These are phyloP conservation scores for Chiua sp. DNA, from an alignment of 1,284 basidiomycete genomes.

Conservation along the genomic window DNA sequence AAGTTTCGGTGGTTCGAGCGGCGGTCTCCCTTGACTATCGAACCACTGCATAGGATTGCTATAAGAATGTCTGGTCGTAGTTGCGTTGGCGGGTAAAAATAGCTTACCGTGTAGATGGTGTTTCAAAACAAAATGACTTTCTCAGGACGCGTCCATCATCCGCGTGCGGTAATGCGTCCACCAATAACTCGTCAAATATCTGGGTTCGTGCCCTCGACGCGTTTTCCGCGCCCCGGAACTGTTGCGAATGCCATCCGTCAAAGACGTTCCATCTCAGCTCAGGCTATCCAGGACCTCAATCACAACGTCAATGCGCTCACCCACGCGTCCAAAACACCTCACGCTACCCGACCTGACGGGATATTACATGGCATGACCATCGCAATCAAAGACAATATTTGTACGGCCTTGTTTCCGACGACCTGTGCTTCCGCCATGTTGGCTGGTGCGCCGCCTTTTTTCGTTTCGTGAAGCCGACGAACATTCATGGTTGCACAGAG, in stretches of 20 bases:
- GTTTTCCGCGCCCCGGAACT: background rate
- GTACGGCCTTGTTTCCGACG: constrained; percentile 69
- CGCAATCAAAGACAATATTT: constrained; percentile 90
- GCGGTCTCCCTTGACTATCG: too few relatives aligned
- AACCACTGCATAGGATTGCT: too few relatives aligned
- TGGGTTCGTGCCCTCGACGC: background rate
- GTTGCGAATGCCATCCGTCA: background rate
- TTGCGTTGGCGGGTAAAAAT: too few relatives aligned
- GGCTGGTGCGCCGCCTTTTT: constrained; percentile 47
- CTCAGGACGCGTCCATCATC: background rate
- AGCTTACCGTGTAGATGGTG: too few relatives aligned
- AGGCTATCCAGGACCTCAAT: constrained; percentile 13
- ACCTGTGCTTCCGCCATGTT: constrained; percentile 85
- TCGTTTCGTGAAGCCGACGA: background rate
- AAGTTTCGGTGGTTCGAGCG: too few relatives aligned
- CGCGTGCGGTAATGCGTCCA: too few relatives aligned
- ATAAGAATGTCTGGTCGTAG: too few relatives aligned
- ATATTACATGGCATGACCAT: constrained; percentile 52
- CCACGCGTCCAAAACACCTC: constrained; percentile 13
- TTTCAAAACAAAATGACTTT: too few relatives aligned
- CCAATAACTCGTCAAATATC: background rate
- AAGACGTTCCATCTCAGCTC: constrained; percentile 15
- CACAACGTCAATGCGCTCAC: constrained; percentile 25
- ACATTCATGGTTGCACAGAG: constrained; percentile 42
- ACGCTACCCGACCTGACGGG: background rate